These are phyloP conservation scores for Hansenula lynferdii DNA, from an alignment of 1,139 yeast species.

Conservation along the genomic window DNA sequence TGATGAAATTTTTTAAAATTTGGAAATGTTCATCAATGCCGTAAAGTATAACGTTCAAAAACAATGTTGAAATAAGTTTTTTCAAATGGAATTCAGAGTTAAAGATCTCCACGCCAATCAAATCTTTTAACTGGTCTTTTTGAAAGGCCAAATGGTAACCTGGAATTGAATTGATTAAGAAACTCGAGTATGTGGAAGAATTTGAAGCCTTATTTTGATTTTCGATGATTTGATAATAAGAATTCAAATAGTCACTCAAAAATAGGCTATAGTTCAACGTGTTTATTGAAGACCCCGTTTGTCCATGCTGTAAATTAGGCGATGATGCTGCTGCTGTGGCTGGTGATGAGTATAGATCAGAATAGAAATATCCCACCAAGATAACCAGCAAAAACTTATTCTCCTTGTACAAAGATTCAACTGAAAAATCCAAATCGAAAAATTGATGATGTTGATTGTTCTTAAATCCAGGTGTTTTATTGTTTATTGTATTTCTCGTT, in stretches of 20 bases:
- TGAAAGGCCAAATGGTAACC: conserved; percentile 11
- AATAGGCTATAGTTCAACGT: conserved; percentile 8
- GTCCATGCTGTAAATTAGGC: no score
- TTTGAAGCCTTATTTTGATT: conserved; percentile 14
- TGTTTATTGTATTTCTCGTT: not conserved
- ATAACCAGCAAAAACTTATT: conserved; percentile 16
- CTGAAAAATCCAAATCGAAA: conserved; percentile 14
- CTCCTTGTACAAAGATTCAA: conserved; percentile 10
- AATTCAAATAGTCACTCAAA: conserved; percentile 16
- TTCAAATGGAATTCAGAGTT: conserved; percentile 19
- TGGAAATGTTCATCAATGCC: conserved; percentile 12
- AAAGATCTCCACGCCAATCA: conserved; percentile 19
- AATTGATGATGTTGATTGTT: not conserved
- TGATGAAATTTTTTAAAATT: conserved; percentile 10
- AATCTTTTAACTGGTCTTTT: conserved; percentile 15
- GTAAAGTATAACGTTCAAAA: conserved; percentile 14
- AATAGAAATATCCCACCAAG: conserved; percentile 15
- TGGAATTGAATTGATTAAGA: conserved; percentile 3
- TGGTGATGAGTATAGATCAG: conserved; percentile 5
- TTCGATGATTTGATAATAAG: conserved; percentile 19
- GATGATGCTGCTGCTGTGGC: not conserved
- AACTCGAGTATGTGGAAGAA: conserved; percentile 18
- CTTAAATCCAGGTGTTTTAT: not conserved
- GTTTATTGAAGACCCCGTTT: no score
- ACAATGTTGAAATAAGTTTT: conserved; percentile 15